phyloP scores from a whole-genome alignment of 2,329 filamentous ascomycete species.

The Sclerotinia glacialis region DNA sequence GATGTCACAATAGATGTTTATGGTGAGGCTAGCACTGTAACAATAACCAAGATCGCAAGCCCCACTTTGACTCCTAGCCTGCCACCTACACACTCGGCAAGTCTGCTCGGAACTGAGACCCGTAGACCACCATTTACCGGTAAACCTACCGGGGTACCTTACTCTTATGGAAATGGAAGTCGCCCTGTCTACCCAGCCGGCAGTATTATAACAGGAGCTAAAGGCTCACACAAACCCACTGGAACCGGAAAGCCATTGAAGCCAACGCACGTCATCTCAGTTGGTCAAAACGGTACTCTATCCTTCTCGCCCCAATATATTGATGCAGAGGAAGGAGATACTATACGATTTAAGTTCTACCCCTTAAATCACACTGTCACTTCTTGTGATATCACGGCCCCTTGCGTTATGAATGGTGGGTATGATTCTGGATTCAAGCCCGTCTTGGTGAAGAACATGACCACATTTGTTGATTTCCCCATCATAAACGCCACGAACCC shows the following conservation, averaged over 20 bases:
- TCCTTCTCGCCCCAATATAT: constrained; percentile 22
- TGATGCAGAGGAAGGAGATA: constrained; percentile 22
- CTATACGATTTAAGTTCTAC: constrained; percentile 22
- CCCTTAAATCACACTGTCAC: constrained; percentile 24
- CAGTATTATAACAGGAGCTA: not conserved
- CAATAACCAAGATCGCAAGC: constrained; percentile 19
- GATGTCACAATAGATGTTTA: constrained; percentile 17
- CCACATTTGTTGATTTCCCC: constrained; percentile 23
- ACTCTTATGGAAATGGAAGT: constrained; percentile 16
- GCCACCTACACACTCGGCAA: constrained; percentile 6
- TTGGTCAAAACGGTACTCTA: constrained; percentile 22
- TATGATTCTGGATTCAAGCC: constrained; percentile 24
- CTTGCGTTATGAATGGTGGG: constrained; percentile 20
- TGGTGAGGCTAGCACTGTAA: constrained; percentile 10
- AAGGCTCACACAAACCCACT: constrained; percentile 9
- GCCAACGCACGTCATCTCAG: constrained; percentile 22
- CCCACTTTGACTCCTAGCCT: constrained; percentile 16
- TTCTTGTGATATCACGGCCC: constrained; percentile 19
- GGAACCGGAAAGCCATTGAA: not conserved
- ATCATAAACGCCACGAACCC: constrained; percentile 17
- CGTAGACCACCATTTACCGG: not conserved
- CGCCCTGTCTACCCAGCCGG: not conserved
- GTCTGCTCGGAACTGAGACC: constrained; percentile 1
- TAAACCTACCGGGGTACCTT: not conserved
- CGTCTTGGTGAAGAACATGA: constrained; percentile 19